A percentile compares a stretch with the other conserved stretches of the same genome.
These are phyloP conservation scores for Lolium perenne DNA, from an alignment of 176 grass and related monocot genomes.

Conservation along the genomic window DNA sequence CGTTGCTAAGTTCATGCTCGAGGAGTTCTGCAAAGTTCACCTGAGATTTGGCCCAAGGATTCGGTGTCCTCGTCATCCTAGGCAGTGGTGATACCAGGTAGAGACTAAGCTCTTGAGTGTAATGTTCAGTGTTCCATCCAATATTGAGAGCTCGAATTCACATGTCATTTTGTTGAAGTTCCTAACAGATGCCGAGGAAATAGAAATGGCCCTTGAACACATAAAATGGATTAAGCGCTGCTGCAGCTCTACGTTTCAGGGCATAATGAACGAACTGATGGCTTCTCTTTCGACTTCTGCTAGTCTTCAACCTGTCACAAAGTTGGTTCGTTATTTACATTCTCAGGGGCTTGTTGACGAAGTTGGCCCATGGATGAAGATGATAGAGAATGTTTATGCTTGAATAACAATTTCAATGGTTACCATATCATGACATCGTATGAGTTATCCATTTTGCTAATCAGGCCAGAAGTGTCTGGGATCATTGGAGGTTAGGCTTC, in stretches of 20 bases:
- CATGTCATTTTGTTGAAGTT: conserved; percentile 76
- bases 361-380: conserved; percentile 60
- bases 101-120: too few relatives aligned
- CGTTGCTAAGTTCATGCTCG: too few relatives aligned
- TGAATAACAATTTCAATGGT: conserved; percentile 2
- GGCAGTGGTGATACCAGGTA: too few relatives aligned
- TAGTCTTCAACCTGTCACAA: conserved; percentile 65
- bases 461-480: neutral
- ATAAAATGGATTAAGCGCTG: conserved; percentile 65
- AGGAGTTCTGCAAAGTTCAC: too few relatives aligned
- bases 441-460: conserved; percentile 1
- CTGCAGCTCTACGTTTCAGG: conserved; percentile 50
- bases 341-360: conserved; percentile 58
- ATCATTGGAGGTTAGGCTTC: neutral
- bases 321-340: conserved; percentile 61
- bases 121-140: conserved; percentile 51
- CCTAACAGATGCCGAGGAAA: conserved; percentile 65
- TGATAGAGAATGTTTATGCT: conserved; percentile 40
- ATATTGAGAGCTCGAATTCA: conserved; percentile 54
- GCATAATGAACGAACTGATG: conserved; percentile 71
- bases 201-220: conserved; percentile 77
- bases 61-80: too few relatives aligned
- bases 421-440: neutral
- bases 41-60: too few relatives aligned
- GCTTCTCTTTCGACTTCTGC: conserved; percentile 77